phyloP scores from a whole-genome alignment of 2,329 filamentous ascomycete species.

The Xylariaceae sp. region DNA sequence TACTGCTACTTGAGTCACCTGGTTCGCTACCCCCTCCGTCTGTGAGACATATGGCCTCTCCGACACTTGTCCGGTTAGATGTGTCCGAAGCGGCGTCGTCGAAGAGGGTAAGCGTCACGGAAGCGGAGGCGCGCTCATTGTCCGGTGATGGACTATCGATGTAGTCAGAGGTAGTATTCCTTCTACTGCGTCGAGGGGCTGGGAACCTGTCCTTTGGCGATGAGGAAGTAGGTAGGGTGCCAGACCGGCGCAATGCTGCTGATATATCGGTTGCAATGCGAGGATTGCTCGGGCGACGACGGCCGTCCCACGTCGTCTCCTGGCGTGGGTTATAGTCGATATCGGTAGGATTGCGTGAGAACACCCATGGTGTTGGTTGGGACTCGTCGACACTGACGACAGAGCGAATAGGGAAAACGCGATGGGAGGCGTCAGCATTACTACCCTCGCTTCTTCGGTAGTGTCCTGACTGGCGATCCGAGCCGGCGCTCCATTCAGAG shows the following conservation, averaged over 20 bases:
- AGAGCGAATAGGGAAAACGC: slow-evolving; percentile 84
- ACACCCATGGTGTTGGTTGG: slow-evolving; percentile 42
- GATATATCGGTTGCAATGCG: slow-evolving; percentile 40
- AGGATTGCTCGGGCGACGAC: slow-evolving; percentile 42
- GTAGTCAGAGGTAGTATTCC: slow-evolving; percentile 25
- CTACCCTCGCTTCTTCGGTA: slow-evolving; percentile 37
- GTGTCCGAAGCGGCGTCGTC: slow-evolving; percentile 36
- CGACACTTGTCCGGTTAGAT: slow-evolving; percentile 30
- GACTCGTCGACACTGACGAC: slow-evolving; percentile 71
- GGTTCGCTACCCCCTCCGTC: slow-evolving; percentile 10
- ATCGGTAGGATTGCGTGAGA: slow-evolving; percentile 47
- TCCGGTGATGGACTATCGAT: slow-evolving; percentile 25
- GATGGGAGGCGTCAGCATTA: slow-evolving; percentile 54
- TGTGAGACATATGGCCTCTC: slow-evolving; percentile 20
- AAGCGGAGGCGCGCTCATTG: slow-evolving; percentile 11
- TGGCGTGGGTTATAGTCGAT: slow-evolving; percentile 47
- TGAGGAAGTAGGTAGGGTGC: slow-evolving; percentile 25
- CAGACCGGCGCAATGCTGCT: slow-evolving; percentile 22
- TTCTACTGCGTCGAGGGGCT: slow-evolving; percentile 15
- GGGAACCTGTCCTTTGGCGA: slow-evolving; percentile 23
- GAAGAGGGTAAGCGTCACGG: slow-evolving; percentile 32
- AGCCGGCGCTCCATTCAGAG: slow-evolving; percentile 52
- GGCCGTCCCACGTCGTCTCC: slow-evolving; percentile 40
- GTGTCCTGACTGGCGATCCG: slow-evolving; percentile 49
- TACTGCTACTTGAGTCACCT: slow-evolving; percentile 17